Base-by-base conservation (phyloP, 495 filamentous ascomycete species). In the Podospora tetraspora region DNA sequence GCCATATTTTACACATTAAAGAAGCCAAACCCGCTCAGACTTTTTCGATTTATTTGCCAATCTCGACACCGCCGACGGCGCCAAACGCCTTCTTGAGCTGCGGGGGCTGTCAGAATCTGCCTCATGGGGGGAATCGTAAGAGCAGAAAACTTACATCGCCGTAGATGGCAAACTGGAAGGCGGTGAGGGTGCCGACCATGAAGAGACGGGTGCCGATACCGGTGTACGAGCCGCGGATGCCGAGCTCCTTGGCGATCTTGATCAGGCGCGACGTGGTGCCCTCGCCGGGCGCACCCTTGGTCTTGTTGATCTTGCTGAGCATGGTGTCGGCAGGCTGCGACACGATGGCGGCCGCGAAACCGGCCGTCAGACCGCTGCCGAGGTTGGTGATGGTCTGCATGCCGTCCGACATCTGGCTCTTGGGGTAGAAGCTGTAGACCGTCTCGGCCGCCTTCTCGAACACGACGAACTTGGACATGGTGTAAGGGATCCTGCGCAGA, bases 241-340 rank as follows among this genome's bases (percentile, higher is more conserved):
- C 95, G 73, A 99, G 91, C 83, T 99, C 95, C 81, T 91, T 91
- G 71, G 82, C 93, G 78, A 98, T 98, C 90, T 97, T 97, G 85
- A 97, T 86, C 70, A 99, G 84, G 80, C 95, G 92, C 81, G 82
- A 86, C 72, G 88, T 90, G 76, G 93, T 99, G 78, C 94, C 89
- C 87, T 99, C 94, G 82, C 95, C 95, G 67, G 95, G 95, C 60
- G 89, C 84, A 81, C 95, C 95, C 83, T 92, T 92, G 82, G 93
- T 96, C 92, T 99, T 99, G 92, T 99, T 99, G 88, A 99, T 99
- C 89, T 98, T 98, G 85, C 86, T 90, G 74, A 99, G 89, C 95
- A 98, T 98, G 77, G 95, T 99, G 81, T 98, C 95, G 78, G 95
- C 95, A 74, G 95, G 94, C 84, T 99, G 95, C 59, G 95, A 98